Base-by-base conservation (phyloP, 345 rosid genomes). In the Corymbia maculata region DNA sequence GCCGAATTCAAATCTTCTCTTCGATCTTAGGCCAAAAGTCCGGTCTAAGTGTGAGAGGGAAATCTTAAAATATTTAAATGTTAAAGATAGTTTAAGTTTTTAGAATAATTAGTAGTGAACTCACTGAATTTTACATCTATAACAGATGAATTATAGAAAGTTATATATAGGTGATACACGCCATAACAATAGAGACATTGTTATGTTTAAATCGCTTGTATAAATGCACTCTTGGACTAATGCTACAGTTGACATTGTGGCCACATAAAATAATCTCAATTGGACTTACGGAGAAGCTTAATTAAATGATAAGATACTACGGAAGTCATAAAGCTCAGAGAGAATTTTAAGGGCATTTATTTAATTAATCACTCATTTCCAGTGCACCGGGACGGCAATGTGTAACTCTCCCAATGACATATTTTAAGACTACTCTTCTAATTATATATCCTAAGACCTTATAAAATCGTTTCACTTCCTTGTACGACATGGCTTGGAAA, bases 61-160 rank as follows among this genome's bases (percentile, higher is more conserved):
- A 75, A 21, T 10, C 47, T 75, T 75, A 44, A 26, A 42, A 42
- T 19, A 42, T 36, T 26, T 75, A 75, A 75, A 42, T 75, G 4
- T 36, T 75, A 75, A 75, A 75, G 47, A 42, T 26, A 19, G 5
- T 21, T 19, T 75, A 17, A 19, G 4, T 75, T 42, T 75, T 19
- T 9, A 19, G 26, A 75, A 42, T 0, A 17, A 1, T 9, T 42
- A 0, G 2, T 22, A 9, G 1, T 75, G 13, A 26, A 49, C 45
- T 9, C 47, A 19, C 3, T 2, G 26, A 75, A 75, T 75, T 22
- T 36, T 19, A 75, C 49, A 10, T 9, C 49, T 36, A 42, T 42
- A 4, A 42, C 2, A 4, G 28, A 14, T 75, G 12, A 42, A 75
- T 44, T 36, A 19, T 10, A 19, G 28, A 42, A 75, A 36, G 28